Evolutionary conservation across 371 early-diverging fungal species (phyloP).

Genomic region (Apophysomyces ossiformis): DNA sequence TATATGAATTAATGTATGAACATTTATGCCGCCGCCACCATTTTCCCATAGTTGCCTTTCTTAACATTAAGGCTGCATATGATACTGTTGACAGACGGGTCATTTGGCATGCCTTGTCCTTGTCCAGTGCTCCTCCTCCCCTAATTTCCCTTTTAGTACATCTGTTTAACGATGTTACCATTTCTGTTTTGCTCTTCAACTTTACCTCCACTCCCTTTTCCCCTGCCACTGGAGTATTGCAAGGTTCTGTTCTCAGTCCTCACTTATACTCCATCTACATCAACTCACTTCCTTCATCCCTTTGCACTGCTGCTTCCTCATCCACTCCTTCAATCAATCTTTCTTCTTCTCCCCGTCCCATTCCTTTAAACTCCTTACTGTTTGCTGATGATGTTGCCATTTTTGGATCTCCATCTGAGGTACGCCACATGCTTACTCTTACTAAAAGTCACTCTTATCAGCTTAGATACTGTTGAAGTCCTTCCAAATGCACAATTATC

Average conservation of each 20-base stretch:
- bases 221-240: constrained; percentile 28
- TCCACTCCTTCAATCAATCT: too few relatives aligned
- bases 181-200: constrained; percentile 21
- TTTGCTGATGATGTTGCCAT: too few relatives aligned
- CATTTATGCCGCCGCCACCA: background rate
- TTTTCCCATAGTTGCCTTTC: constrained; percentile 21
- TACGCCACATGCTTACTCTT: too few relatives aligned
- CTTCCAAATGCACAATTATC: too few relatives aligned
- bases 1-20: background rate
- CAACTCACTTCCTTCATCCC: constrained; percentile 17
- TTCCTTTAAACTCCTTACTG: too few relatives aligned
- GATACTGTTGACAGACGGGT: constrained; percentile 19
- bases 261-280: constrained; percentile 34
- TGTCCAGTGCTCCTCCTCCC: constrained; percentile 8
- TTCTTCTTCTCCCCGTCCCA: too few relatives aligned
- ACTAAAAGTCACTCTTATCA: too few relatives aligned
- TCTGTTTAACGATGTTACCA: constrained; percentile 26
- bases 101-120: constrained; percentile 23
- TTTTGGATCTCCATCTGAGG: too few relatives aligned
- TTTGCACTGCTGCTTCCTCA: constrained; percentile 8
- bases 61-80: constrained; percentile 28
- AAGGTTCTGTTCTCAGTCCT: constrained; percentile 29
- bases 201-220: constrained; percentile 16
- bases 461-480: too few relatives aligned
- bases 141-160: constrained; percentile 14